A percentile compares a stretch with the other conserved stretches of the same genome.
These are phyloP conservation scores for Hygrocybe punicea DNA, from an alignment of 768 basidiomycete genomes.

Conservation along the genomic window DNA sequence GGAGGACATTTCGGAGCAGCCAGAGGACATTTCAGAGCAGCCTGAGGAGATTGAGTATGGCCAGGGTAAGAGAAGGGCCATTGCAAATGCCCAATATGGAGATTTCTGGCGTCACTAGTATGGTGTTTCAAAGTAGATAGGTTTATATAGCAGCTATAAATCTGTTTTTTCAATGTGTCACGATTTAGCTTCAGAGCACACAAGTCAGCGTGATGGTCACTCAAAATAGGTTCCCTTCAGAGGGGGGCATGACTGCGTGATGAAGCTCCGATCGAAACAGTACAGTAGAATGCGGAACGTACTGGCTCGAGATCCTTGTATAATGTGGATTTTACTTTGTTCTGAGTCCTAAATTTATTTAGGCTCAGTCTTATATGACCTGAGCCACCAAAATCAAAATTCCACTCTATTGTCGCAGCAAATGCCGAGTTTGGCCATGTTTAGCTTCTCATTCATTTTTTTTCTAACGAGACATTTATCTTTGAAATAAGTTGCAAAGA, in stretches of 20 bases:
- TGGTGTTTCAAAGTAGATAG: not conserved
- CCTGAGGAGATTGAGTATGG: not conserved
- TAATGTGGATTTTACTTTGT: too few species aligned
- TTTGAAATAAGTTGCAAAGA: too few species aligned
- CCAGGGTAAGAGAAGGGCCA: not conserved
- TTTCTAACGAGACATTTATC: too few species aligned
- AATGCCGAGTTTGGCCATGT: too few species aligned
- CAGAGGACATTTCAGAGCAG: not conserved
- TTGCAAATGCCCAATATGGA: not conserved
- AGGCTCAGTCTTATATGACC: too few species aligned
- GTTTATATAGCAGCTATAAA: not conserved
- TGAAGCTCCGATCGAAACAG: not conserved
- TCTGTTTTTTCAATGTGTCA: not conserved
- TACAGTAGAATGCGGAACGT: not conserved
- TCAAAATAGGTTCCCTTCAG: not conserved
- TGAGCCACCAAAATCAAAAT: too few species aligned
- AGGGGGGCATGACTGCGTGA: not conserved
- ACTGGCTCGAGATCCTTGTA: too few species aligned
- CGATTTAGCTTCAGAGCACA: not conserved
- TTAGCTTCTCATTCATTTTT: too few species aligned
- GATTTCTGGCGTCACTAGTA: not conserved
- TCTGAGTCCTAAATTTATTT: too few species aligned
- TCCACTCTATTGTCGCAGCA: too few species aligned
- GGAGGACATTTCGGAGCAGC: not conserved
- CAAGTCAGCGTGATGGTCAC: not conserved